Evolutionary conservation across 2,329 filamentous ascomycete genomes (phyloP).

Genomic region (Hypoxylon rubiginosum): DNA sequence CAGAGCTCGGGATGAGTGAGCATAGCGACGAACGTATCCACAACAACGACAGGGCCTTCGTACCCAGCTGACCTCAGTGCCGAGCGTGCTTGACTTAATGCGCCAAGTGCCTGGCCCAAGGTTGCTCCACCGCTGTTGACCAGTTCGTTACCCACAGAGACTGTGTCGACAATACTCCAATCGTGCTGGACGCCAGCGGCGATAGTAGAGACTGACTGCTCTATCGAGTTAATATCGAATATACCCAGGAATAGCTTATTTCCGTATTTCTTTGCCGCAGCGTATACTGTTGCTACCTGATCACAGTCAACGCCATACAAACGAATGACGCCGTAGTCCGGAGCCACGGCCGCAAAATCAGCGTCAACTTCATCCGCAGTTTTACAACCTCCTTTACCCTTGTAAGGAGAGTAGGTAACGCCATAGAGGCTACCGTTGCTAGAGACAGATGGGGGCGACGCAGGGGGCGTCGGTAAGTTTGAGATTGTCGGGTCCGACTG

Average conservation of each 20-base stretch:
- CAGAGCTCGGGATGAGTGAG: conserved; percentile 77
- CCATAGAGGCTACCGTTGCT: conserved; percentile 52
- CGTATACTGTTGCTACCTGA: conserved; percentile 73
- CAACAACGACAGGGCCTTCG: conserved; percentile 79
- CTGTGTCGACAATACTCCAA: conserved; percentile 77
- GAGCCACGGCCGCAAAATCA: conserved; percentile 71
- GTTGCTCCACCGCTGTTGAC: conserved; percentile 74
- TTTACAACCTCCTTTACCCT: conserved; percentile 74
- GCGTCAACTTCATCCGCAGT: conserved; percentile 69
- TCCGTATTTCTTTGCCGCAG: conserved; percentile 72
- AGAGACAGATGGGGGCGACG: conserved; percentile 34
- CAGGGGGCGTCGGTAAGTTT: conserved; percentile 17
- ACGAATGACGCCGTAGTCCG: conserved; percentile 74
- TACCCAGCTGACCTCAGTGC: conserved; percentile 75
- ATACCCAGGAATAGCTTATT: conserved; percentile 83
- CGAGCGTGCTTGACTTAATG: conserved; percentile 69
- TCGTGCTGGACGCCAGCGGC: conserved; percentile 70
- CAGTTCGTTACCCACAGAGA: conserved; percentile 85
- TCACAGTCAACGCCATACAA: conserved; percentile 86
- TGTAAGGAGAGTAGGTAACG: conserved; percentile 65
- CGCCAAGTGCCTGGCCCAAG: conserved; percentile 67
- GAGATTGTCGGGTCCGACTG: conserved; percentile 15
- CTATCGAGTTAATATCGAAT: conserved; percentile 71
- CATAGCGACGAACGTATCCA: conserved; percentile 82
- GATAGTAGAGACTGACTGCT: conserved; percentile 71